phyloP scores from a whole-genome alignment of 2,329 filamentous ascomycete species.

The Talaromyces sp. region DNA sequence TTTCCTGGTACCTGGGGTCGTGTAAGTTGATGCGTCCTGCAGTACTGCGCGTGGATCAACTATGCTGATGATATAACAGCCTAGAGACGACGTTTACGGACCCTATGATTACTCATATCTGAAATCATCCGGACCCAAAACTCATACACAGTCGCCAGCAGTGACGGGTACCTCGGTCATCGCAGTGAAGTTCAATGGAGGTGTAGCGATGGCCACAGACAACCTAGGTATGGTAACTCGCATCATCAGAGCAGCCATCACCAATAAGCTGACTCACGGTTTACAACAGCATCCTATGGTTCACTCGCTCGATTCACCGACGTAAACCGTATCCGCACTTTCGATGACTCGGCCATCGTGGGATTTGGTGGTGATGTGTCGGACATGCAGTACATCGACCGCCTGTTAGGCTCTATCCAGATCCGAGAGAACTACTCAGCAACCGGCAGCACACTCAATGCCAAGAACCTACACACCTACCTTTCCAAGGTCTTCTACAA shows the following conservation, averaged over 20 bases:
- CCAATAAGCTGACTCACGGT: not conserved
- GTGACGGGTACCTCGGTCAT: constrained; percentile 96
- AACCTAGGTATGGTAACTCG: constrained; percentile 70
- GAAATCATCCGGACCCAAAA: constrained; percentile 65
- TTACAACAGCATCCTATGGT: constrained; percentile 79
- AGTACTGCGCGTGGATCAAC: constrained; percentile 7
- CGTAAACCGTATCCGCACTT: constrained; percentile 89
- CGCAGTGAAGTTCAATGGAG: constrained; percentile 92
- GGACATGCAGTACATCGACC: constrained; percentile 98
- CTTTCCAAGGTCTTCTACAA: constrained; percentile 94
- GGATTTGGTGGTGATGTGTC: constrained; percentile 97
- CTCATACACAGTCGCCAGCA: constrained; percentile 87
- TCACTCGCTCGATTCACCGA: constrained; percentile 95
- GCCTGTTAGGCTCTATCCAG: constrained; percentile 80
- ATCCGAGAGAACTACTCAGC: constrained; percentile 82
- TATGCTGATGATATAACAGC: constrained; percentile 58
- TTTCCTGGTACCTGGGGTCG: constrained; percentile 65
- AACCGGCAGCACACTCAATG: constrained; percentile 64
- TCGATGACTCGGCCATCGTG: constrained; percentile 78
- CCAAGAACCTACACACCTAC: constrained; percentile 95
- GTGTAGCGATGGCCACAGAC: constrained; percentile 94
- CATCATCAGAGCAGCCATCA: not conserved
- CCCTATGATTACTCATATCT: constrained; percentile 87
- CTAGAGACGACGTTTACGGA: constrained; percentile 95
- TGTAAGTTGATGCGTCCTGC: constrained; percentile 45